These are phyloP conservation scores for Cyclostephanos tholiformis DNA, from an alignment of 108 stramenopile species.

Conservation along the genomic window DNA sequence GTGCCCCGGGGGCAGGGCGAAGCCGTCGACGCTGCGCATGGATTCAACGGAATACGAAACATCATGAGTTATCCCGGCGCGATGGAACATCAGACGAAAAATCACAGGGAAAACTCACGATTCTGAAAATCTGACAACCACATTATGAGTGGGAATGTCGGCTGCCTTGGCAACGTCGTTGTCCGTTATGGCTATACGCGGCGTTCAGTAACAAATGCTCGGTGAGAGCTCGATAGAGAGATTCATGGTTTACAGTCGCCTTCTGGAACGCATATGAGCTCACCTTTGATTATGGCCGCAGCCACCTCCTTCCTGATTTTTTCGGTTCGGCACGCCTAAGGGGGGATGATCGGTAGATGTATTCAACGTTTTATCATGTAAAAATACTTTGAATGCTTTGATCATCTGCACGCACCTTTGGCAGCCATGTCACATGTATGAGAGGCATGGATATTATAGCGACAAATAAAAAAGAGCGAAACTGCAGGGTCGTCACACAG, in stretches of 20 bases:
- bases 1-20: constrained; percentile 35
- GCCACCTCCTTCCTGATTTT: constrained; percentile 42
- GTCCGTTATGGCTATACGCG: constrained; percentile 32
- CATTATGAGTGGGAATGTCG: constrained; percentile 30
- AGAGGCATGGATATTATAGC: constrained; percentile 18
- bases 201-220: not conserved
- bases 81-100: not conserved
- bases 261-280: not conserved
- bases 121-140: constrained; percentile 37
- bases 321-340: constrained; percentile 35
- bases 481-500: too few species aligned
- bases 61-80: not conserved
- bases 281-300: constrained; percentile 35
- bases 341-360: not conserved
- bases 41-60: not conserved
- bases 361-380: not conserved
- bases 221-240: not conserved
- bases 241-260: not conserved
- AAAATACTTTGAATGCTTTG: not conserved
- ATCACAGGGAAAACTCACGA: constrained; percentile 18
- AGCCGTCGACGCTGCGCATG: constrained; percentile 39
- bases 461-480: too few species aligned
- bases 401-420: constrained; percentile 19
- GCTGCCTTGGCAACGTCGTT: constrained; percentile 39
- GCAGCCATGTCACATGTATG: constrained; percentile 39